These are phyloP conservation scores for Neonectria faginata DNA, from an alignment of 2,329 filamentous ascomycete genomes.

Conservation along the genomic window DNA sequence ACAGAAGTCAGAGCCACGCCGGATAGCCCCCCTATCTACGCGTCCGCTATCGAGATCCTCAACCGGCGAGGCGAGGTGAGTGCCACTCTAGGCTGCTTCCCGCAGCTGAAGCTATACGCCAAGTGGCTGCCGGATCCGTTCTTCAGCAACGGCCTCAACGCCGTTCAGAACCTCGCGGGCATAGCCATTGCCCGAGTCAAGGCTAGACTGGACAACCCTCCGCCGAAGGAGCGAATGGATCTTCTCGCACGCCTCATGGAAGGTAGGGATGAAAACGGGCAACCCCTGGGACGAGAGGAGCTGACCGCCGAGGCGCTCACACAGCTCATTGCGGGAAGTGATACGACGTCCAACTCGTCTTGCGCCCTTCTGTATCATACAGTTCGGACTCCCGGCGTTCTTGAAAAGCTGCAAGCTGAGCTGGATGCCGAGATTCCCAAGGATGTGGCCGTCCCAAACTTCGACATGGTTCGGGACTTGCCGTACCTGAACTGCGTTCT, in stretches of 20 bases:
- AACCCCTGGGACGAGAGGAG: constrained; percentile 80
- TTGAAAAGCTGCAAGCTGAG: constrained; percentile 79
- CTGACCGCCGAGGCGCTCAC: constrained; percentile 90
- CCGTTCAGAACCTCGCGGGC: constrained; percentile 84
- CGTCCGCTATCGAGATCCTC: constrained; percentile 85
- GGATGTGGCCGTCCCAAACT: constrained; percentile 73
- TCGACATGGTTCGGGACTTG: constrained; percentile 78
- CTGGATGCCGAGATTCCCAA: constrained; percentile 77
- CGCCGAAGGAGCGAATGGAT: constrained; percentile 76
- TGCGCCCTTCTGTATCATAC: constrained; percentile 87
- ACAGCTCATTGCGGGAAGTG: constrained; percentile 84
- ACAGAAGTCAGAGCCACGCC: constrained; percentile 77
- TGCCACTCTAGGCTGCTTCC: constrained; percentile 80
- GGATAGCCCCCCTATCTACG: constrained; percentile 72
- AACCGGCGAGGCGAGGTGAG: constrained; percentile 91
- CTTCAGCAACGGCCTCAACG: constrained; percentile 78
- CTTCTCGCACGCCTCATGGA: constrained; percentile 87
- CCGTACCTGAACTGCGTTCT: constrained; percentile 82
- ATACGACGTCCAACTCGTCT: constrained; percentile 83
- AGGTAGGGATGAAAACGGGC: constrained; percentile 82
- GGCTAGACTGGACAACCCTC: constrained; percentile 76
- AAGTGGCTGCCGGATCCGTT: constrained; percentile 85
- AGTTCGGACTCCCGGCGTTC: constrained; percentile 74
- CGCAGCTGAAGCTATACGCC: constrained; percentile 81
- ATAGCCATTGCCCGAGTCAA: constrained; percentile 89